Base-by-base conservation (phyloP, 345 rosid species). In the Euphorbia tirucalli region DNA sequence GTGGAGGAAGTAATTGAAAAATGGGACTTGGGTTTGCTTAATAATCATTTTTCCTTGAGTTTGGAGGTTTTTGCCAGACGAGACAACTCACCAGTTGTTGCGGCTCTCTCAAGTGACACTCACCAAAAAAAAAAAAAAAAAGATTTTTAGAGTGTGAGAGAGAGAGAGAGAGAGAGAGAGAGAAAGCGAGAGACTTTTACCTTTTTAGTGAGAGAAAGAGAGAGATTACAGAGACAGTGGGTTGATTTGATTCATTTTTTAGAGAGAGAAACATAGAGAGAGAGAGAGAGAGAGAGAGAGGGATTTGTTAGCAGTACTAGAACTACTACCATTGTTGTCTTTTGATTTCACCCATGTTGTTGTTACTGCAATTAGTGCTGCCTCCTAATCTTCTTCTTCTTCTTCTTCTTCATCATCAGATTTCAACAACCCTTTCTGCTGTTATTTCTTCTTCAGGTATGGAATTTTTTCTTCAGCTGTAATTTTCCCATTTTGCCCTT, bases 31-130 rank as follows among this genome's bases (percentile, higher is more conserved):
- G 44, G 44, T 32, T 50, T 67, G 70, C 50, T 64, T 43, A 72
- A 69, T 21, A 32, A 66, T 70, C 15, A 61, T 71, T 74, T 59
- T 72, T 50, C 16, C 64, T 65, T 58, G 43, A 21, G 71, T 66
- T 71, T 66, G 77, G 71, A 58, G 76, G 66, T 13, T 65, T 63
- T 66, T n/a, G 80, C 72, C 72, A 79, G 90, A 78, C 66, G 80
- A 65, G 87, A 82, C 81, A 80, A 73, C 83, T 78, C 82, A 84
- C 81, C 83, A 75, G 81, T 63, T 75, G 83, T 80, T 79, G 89
- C 87, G 82, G 84, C 83, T 82, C 74, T 70, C 77, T 66, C 73
- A 76, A 83, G 82, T 79, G 84, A 79, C 61, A 68, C 71, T 30
- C 27, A 25, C 56, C n/a, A n/a, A 52, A 27, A 75, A 70, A 56